Base-by-base conservation (phyloP, 345 rosid genomes). In the Kernera saxatilis region DNA sequence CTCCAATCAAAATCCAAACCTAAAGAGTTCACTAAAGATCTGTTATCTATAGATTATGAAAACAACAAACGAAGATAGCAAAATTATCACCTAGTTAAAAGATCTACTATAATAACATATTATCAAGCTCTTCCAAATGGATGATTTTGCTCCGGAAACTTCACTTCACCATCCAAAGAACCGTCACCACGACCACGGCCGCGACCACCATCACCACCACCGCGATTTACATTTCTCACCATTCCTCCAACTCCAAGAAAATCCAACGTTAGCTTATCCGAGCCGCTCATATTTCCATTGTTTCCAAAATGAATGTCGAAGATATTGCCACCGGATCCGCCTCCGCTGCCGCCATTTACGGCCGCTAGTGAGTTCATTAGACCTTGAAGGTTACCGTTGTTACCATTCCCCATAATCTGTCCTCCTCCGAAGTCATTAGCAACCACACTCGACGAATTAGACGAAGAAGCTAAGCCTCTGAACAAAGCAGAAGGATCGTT, bases 231-330 rank as follows among this genome's bases (percentile, higher is more conserved):
- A 53, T 70, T 84, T 72, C 87, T 82, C 51, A 80, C 78, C 79
- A 81, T 78, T 53, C 87, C 88, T 40, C 96, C 93, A 61, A 90
- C 96, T 3, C 96, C 96, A 12, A 90, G 88, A 76, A 90, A 90
- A 69, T 90, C 96, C 69, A 89, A 74, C 2, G 96, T 90, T 69
- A 87, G 66, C 69, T 84, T 86, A 62, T 87, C 93, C 4, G 88
- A 83, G 7, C 83, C 85, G 2, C 86, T 84, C 14, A 86, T 77
- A 74, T 43, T 60, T 43, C 40, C 64, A 63, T 54, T 75, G 52
- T 63, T 63, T 36, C 75, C 75, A 63, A 76, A 76, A 29, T 64
- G 39, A 15, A 63, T 48, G 39, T 76, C 71, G 61, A 76, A 76
- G 32, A 70, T 55, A 69, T 76, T 67, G 45, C 82, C 71, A 66